A percentile compares a stretch with the other conserved stretches of the same genome.
Evolutionary conservation across 495 filamentous ascomycete genomes (phyloP).

Genomic region (Friedmanniomyces simplex): DNA sequence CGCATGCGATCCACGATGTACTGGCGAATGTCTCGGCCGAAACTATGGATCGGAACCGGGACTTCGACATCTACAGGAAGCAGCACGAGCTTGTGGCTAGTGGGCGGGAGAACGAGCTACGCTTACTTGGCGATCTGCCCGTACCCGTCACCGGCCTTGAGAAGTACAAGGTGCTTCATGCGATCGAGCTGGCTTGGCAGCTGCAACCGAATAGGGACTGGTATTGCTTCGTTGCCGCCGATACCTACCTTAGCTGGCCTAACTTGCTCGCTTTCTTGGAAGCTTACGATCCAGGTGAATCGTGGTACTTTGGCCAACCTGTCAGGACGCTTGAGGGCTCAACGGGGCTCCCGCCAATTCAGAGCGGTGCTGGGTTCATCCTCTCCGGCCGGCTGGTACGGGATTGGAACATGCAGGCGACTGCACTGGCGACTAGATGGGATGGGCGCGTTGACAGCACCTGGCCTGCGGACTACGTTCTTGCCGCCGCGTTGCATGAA

Average conservation of each 20-base stretch:
- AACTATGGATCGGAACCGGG: conserved; percentile 26
- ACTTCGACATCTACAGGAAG: conserved; percentile 34
- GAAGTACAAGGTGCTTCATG: conserved; percentile 59
- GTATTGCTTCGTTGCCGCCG: conserved; percentile 57
- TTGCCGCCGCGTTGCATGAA: conserved; percentile 14
- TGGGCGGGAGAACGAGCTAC: conserved; percentile 1
- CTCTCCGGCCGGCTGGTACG: conserved; percentile 42
- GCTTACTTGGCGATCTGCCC: not conserved
- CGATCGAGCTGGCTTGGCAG: conserved; percentile 45
- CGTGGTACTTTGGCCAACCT: conserved; percentile 46
- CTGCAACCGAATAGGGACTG: conserved; percentile 42
- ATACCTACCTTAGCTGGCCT: conserved; percentile 55
- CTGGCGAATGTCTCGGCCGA: conserved; percentile 31
- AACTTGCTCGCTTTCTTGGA: conserved; percentile 46
- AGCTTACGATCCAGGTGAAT: conserved; percentile 36
- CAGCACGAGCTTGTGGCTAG: conserved; percentile 18
- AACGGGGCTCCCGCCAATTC: conserved; percentile 32
- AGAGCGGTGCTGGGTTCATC: conserved; percentile 44
- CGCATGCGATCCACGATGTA: conserved; percentile 33
- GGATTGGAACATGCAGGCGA: conserved; percentile 6
- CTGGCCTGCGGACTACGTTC: conserved; percentile 18
- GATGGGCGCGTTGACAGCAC: not conserved
- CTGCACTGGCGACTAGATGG: not conserved
- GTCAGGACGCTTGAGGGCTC: not conserved
- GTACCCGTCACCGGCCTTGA: conserved; percentile 44